A percentile compares a stretch with the other conserved stretches of the same genome.
Conservation (phyloP, 371 early-diverging fungal species). For the Apophysomyces trapeziformis region DNA sequence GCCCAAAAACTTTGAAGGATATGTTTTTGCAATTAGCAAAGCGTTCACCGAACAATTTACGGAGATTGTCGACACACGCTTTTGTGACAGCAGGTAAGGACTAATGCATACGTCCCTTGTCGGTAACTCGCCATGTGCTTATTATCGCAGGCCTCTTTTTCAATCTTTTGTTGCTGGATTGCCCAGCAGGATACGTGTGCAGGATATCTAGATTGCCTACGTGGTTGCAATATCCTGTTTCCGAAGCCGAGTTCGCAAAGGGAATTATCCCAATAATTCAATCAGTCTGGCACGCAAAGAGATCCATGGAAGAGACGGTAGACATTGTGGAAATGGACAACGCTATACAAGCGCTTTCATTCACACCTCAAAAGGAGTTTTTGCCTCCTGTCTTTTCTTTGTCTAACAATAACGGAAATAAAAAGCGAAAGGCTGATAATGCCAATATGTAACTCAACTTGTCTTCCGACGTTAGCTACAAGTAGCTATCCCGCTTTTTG, state of each 20-base stretch:
- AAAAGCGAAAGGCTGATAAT: too few relatives aligned
- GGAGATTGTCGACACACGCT: not conserved
- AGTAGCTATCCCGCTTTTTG: too few relatives aligned
- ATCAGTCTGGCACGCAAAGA: constrained; percentile 12
- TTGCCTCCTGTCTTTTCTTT: too few relatives aligned
- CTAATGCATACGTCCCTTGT: not conserved
- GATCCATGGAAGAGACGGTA: not conserved
- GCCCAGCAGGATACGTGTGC: constrained; percentile 13
- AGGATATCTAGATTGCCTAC: not conserved
- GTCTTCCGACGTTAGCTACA: too few relatives aligned
- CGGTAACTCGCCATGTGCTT: not conserved
- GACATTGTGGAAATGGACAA: constrained; percentile 12
- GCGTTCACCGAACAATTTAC: not conserved
- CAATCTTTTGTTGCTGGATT: constrained; percentile 2
- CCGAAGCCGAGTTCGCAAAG: constrained; percentile 10
- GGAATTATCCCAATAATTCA: constrained; percentile 9
- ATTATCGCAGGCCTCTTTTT: constrained; percentile 10
- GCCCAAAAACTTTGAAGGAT: constrained; percentile 22
- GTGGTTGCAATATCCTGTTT: constrained; percentile 11
- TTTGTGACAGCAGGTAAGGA: not conserved
- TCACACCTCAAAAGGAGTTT: not conserved
- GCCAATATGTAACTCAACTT: too few relatives aligned
- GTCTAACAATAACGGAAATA: too few relatives aligned
- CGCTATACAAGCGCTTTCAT: not conserved
- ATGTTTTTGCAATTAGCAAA: constrained; percentile 14